Base-by-base conservation (phyloP, 2,329 filamentous ascomycete species). In the Cytospora piceae region DNA sequence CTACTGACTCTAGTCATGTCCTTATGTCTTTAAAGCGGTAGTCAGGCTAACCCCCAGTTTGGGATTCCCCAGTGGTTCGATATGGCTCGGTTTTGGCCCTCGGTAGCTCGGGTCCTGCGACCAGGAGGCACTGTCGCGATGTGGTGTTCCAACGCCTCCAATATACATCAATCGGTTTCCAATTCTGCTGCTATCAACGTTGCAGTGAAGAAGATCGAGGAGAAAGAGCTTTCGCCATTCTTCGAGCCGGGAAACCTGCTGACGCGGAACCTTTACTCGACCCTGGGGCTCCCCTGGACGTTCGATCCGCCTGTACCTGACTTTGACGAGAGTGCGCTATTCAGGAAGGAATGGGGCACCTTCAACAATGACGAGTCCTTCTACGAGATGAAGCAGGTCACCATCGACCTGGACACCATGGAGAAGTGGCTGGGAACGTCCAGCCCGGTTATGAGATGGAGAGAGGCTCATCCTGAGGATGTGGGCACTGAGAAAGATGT, bases 241-340 rank as follows among this genome's bases (percentile, higher is more conserved):
- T 71, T 76, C 32, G 70, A 72, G n/a, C 72, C 73, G 0, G 81
- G 82, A 0, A 87, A 84, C 68, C 54, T 69, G 6, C 60, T 85
- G 1, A 74, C 74, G 0, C 74, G 75, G 0, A 70, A 75, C 12
- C 68, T 77, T 17, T 87, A 86, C 69, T 63, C 68, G 0, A 71
- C 76, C 15, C 74, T 86, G 3, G 66, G 69, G 5, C 72, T 87
- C 20, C 85, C 85, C 0, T 88, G 85, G 85, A 77, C 75, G 0
- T 24, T 79, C 8, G 69, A 71, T 4, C 57, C 68, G 2, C 70
- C 75, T 0, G 73, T 77, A 0, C 14, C 63, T 0, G 77, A 70
- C 1, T 83, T 87, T 67, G 76, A 80, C 4, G 53, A 77, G 70
- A 59, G 24, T 0, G 72, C 71, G 0, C 82, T 83, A 58, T 65